A percentile compares a stretch with the other conserved stretches of the same genome.
Evolutionary conservation across 768 basidiomycete species (phyloP).

Genomic region (Thelephora ganbajun): DNA sequence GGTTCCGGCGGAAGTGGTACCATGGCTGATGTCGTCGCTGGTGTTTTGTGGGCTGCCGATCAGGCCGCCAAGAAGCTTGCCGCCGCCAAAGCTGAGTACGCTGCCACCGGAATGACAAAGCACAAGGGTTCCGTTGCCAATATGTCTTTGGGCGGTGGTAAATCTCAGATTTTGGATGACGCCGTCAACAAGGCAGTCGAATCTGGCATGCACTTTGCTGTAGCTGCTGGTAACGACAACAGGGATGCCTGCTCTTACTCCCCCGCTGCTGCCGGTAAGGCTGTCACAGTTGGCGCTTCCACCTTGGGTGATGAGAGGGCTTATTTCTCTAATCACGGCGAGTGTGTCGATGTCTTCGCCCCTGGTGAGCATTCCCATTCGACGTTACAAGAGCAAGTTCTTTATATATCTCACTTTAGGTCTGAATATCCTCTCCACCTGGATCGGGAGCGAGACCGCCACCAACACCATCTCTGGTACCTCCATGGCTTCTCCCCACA

Average conservation of each 20-base stretch:
- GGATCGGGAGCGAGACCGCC: slow-evolving; percentile 47
- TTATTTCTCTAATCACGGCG: slow-evolving; percentile 86
- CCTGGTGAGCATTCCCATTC: slow-evolving; percentile 35
- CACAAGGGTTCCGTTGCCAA: slow-evolving; percentile 95
- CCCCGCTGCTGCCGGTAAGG: slow-evolving; percentile 77
- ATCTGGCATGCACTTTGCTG: slow-evolving; percentile 85
- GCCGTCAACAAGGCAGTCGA: slow-evolving; percentile 80
- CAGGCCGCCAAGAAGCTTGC: slow-evolving; percentile 37
- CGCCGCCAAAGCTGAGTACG: slow-evolving; percentile 52
- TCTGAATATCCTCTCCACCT: slow-evolving; percentile 84
- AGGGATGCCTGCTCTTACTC: slow-evolving; percentile 88
- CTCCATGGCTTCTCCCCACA: slow-evolving; percentile 92
- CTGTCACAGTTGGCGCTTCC: slow-evolving; percentile 90
- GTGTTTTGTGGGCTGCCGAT: slow-evolving; percentile 68
- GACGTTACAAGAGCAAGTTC: neutral
- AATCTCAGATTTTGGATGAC: slow-evolving; percentile 70
- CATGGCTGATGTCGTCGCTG: slow-evolving; percentile 88
- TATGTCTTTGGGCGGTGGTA: slow-evolving; percentile 96
- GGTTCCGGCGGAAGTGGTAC: slow-evolving; percentile 90
- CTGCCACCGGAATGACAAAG: slow-evolving; percentile 57
- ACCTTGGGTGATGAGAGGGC: slow-evolving; percentile 72
- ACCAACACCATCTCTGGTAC: slow-evolving; percentile 76
- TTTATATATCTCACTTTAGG: slow-evolving; percentile 20
- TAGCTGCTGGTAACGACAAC: slow-evolving; percentile 91
- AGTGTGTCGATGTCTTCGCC: slow-evolving; percentile 86